Percentiles rank a stretch among this genome's conserved stretches.
Conservation (phyloP, 1,139 yeast genomes). For the Candida pseudoviswanathii region DNA sequence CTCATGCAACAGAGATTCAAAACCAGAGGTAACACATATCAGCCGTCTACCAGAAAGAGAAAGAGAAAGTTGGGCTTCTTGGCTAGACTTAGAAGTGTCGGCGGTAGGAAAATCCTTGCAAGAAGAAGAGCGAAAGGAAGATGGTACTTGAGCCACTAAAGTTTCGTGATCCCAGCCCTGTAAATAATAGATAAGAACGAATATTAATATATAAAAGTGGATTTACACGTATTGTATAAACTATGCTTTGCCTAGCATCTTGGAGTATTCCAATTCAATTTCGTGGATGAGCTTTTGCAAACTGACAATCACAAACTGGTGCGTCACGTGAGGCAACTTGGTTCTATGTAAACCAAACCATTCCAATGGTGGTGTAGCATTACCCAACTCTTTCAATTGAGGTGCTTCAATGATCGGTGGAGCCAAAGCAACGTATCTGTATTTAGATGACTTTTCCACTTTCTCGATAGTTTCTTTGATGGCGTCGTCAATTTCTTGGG, state of each 20-base stretch:
- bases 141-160: slow-evolving; percentile 83
- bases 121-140: slow-evolving; percentile 89
- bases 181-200: slow-evolving; percentile 9
- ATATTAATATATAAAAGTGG: background rate
- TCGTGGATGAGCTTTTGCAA: slow-evolving; percentile 74
- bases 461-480: slow-evolving; percentile 63
- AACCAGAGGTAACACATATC: slow-evolving; percentile 91
- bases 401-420: slow-evolving; percentile 89
- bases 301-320: slow-evolving; percentile 72
- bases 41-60: slow-evolving; percentile 87
- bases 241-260: slow-evolving; percentile 44
- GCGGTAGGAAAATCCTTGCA: slow-evolving; percentile 77
- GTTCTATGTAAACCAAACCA: slow-evolving; percentile 95
- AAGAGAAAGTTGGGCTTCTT: slow-evolving; percentile 90
- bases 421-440: slow-evolving; percentile 61
- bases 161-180: slow-evolving; percentile 4
- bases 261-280: slow-evolving; percentile 54
- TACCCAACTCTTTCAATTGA: slow-evolving; percentile 85
- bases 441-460: slow-evolving; percentile 63
- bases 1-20: slow-evolving; percentile 70
- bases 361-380: slow-evolving; percentile 96
- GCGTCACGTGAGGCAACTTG: slow-evolving; percentile 83
- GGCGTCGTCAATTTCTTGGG: slow-evolving; percentile 43
- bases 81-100: slow-evolving; percentile 78
- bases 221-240: background rate